These are phyloP conservation scores for Sporothrix protearum DNA, from an alignment of 2,329 filamentous ascomycete species.

Conservation along the genomic window DNA sequence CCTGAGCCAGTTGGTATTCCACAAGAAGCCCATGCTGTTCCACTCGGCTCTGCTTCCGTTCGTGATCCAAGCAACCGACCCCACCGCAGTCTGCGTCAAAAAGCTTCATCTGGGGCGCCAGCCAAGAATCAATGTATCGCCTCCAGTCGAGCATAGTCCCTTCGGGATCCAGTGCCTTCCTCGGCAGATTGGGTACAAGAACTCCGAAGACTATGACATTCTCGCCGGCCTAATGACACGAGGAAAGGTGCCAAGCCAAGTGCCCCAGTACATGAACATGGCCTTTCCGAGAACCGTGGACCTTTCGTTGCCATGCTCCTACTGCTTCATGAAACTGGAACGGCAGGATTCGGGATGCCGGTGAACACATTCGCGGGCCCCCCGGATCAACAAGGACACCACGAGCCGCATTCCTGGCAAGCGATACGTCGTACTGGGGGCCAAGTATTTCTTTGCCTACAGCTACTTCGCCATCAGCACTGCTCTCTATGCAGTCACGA, in stretches of 20 bases:
- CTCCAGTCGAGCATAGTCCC: not conserved
- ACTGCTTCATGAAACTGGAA: not conserved
- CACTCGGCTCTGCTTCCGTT: not conserved
- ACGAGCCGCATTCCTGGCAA: not conserved
- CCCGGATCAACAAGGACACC: not conserved
- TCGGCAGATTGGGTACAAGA: not conserved
- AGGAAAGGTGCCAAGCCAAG: not conserved
- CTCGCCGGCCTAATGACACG: not conserved
- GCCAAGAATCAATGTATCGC: not conserved
- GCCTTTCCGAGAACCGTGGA: not conserved
- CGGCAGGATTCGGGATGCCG: not conserved
- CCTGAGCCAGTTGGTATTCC: not conserved
- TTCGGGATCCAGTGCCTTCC: not conserved
- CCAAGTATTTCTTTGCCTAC: not conserved
- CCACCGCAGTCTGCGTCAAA: not conserved
- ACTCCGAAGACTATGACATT: not conserved
- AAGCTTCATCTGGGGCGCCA: not conserved
- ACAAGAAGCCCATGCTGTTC: not conserved
- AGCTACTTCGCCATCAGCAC: not conserved
- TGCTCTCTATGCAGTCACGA: not conserved
- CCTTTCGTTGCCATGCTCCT: not conserved
- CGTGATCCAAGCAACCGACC: not conserved
- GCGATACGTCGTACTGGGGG: not conserved
- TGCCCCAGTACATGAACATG: not conserved
- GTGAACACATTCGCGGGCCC: not conserved